A percentile compares a stretch with the other conserved stretches of the same genome.
phyloP scores from a whole-genome alignment of 2,329 filamentous ascomycete genomes.

The Monilinia laxa region DNA sequence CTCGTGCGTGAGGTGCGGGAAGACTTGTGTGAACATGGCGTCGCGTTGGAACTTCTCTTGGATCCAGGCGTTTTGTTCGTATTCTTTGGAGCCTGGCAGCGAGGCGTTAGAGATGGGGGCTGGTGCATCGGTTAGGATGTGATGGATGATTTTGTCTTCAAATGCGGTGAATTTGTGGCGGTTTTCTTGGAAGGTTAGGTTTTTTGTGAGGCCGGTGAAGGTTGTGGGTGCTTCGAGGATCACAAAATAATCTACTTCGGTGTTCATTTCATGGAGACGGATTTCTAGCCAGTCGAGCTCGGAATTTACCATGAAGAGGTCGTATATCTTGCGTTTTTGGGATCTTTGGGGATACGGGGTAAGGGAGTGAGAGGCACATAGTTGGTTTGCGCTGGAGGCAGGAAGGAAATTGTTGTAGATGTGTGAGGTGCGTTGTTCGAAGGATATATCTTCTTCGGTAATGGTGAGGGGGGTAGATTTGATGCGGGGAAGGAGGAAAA shows the following conservation, averaged over 20 bases:
- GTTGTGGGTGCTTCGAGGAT: slow-evolving; percentile 59
- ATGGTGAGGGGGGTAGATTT: slow-evolving; percentile 6
- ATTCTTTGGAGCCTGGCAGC: slow-evolving; percentile 34
- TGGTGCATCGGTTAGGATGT: slow-evolving; percentile 48
- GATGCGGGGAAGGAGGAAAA: slow-evolving; percentile 14
- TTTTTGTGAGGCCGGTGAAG: slow-evolving; percentile 57
- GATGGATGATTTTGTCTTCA: slow-evolving; percentile 60
- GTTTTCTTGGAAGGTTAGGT: slow-evolving; percentile 53
- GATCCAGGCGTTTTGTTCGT: slow-evolving; percentile 47
- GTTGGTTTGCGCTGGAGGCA: slow-evolving; percentile 4
- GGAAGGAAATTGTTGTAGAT: slow-evolving; percentile 17
- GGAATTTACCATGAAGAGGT: slow-evolving; percentile 61
- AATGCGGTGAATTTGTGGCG: slow-evolving; percentile 53
- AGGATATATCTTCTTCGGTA: slow-evolving; percentile 18
- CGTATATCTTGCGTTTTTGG: slow-evolving; percentile 53
- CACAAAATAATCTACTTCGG: slow-evolving; percentile 63
- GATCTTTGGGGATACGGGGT: slow-evolving; percentile 5
- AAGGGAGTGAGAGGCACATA: slow-evolving; percentile 17
- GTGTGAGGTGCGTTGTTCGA: slow-evolving; percentile 7
- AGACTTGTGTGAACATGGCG: slow-evolving; percentile 55
- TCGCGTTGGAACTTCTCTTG: slow-evolving; percentile 55
- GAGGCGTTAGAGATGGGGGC: neutral
- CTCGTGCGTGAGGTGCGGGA: slow-evolving; percentile 43
- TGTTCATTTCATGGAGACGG: slow-evolving; percentile 57
- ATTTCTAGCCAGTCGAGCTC: slow-evolving; percentile 68